Base-by-base conservation (phyloP, 345 rosid genomes). In the Euphorbia lathyris region DNA sequence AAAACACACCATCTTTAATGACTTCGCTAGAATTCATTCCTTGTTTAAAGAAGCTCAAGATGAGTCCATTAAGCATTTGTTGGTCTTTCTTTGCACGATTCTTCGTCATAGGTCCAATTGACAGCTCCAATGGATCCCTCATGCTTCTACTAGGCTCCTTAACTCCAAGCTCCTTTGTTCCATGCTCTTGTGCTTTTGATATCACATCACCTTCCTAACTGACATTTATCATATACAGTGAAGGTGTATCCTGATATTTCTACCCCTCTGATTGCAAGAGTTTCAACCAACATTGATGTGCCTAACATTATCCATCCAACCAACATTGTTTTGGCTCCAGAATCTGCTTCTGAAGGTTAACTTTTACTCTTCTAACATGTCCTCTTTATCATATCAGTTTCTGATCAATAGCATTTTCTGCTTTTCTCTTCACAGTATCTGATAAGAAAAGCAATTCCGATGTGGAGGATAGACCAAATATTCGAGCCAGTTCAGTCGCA, bases 391-490 rank as follows among this genome's bases (percentile, higher is more conserved):
- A 38, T 47, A 10, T 26, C 26, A 2, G 45, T 23, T 16, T 68
- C 30, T 50, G 27, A 16, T 26, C 5, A 20, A 30, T 51, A 29
- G 9, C 55, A 19, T 58, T 30, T 9, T 58, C 63, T 58, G 60
- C 1, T 19, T 58, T 65, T 55, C 38, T 4, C 36, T 53, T 61
- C 45, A 74, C 81, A 68, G 81, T 34, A 58, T 8, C 65, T 55
- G 86, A 79, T 57, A 83, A 74, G 61, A 79, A 74, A 30, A 70
- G 76, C 52, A 52, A 29, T n/a, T 26, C 48, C 3, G 74, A 72
- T 17, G 84, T 77, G 68, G 81, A 74, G 36, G 67, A 76, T 20
- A 83, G 67, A 77, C 84, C 80, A 66, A 82, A 80, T n/a, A 76
- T 83, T 25, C 40, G 66, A 73, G 85, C 83, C 62, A 45, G 83